Evolutionary conservation across 2,329 filamentous ascomycete genomes (phyloP).

Genomic region (Fusarium annulatum): DNA sequence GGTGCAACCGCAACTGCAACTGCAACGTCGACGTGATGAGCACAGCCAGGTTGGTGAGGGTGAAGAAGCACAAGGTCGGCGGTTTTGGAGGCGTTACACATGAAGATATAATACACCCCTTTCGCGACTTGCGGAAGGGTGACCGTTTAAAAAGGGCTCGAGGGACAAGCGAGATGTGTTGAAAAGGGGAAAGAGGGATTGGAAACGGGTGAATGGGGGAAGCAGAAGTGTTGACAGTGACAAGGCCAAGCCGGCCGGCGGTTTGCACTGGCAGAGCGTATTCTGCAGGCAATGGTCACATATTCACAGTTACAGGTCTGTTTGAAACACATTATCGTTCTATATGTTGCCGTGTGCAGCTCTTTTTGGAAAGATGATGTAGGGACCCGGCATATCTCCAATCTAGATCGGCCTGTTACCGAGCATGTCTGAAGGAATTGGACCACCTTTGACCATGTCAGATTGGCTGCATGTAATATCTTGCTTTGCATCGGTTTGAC

Average conservation of each 20-base stretch:
- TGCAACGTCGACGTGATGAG: slow-evolving; percentile 27
- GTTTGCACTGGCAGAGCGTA: slow-evolving; percentile 19
- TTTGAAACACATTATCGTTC: slow-evolving; percentile 7
- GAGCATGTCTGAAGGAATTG: not conserved
- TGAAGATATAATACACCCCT: slow-evolving; percentile 8
- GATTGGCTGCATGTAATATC: slow-evolving; percentile 11
- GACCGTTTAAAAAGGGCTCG: slow-evolving; percentile 21
- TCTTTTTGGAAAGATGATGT: slow-evolving; percentile 23
- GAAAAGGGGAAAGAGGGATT: not conserved
- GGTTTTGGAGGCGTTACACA: slow-evolving; percentile 34
- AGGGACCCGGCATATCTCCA: slow-evolving; percentile 23
- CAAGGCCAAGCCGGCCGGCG: not conserved
- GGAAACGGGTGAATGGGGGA: not conserved
- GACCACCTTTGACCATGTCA: not conserved
- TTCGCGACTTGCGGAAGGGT: slow-evolving; percentile 32
- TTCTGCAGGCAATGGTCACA: not conserved
- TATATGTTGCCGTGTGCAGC: not conserved
- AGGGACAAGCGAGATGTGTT: slow-evolving; percentile 21
- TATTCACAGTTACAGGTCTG: not conserved
- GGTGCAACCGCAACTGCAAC: slow-evolving; percentile 38
- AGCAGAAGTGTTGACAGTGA: slow-evolving; percentile 10
- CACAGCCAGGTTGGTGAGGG: slow-evolving; percentile 9
- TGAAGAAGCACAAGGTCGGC: slow-evolving; percentile 21
- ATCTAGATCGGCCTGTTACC: slow-evolving; percentile 24
- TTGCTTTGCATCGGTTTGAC: slow-evolving; percentile 32